phyloP scores from a whole-genome alignment of 805 yeast species.

The Monosporozyma aerobia region DNA sequence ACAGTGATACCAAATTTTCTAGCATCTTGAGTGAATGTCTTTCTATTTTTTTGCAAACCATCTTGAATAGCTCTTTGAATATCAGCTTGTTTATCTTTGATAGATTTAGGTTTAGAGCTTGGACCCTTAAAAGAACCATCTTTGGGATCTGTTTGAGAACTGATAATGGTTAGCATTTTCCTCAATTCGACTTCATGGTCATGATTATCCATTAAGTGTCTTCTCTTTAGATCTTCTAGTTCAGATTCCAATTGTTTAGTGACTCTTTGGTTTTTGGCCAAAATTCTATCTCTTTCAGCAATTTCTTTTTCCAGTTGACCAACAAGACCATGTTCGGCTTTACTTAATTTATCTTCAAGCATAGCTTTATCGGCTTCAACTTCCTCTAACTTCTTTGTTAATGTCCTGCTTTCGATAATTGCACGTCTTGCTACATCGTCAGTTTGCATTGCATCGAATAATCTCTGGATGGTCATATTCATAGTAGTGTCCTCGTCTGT shows the following conservation, averaged over 20 bases:
- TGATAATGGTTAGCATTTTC: constrained; percentile 56
- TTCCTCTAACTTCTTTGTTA: constrained; percentile 42
- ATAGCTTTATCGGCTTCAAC: constrained; percentile 48
- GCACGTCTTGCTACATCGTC: constrained; percentile 86
- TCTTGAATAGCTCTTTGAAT: constrained; percentile 27
- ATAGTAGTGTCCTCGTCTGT: constrained; percentile 53
- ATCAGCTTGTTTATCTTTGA: constrained; percentile 11
- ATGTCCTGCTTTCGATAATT: constrained; percentile 47
- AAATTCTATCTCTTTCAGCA: constrained; percentile 57
- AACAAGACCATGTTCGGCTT: constrained; percentile 79
- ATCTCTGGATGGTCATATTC: constrained; percentile 71
- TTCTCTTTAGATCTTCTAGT: constrained; percentile 57
- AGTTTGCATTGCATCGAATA: constrained; percentile 69
- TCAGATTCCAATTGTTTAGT: constrained; percentile 56
- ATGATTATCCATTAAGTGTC: constrained; percentile 53
- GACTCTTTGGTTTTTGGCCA: constrained; percentile 54
- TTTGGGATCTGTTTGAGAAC: constrained; percentile 33
- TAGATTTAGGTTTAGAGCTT: constrained; percentile 16
- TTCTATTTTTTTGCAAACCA: constrained; percentile 32
- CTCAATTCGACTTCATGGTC: constrained; percentile 71
- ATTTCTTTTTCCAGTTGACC: constrained; percentile 57
- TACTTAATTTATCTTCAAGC: constrained; percentile 52
- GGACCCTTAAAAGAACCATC: constrained; percentile 5
- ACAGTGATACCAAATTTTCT: constrained; percentile 34
- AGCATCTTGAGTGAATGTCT: constrained; percentile 32